A percentile compares a stretch with the other conserved stretches of the same genome.
These are phyloP conservation scores for Lizanozyma gosingica DNA, from an alignment of 1,139 yeast species.

Conservation along the genomic window DNA sequence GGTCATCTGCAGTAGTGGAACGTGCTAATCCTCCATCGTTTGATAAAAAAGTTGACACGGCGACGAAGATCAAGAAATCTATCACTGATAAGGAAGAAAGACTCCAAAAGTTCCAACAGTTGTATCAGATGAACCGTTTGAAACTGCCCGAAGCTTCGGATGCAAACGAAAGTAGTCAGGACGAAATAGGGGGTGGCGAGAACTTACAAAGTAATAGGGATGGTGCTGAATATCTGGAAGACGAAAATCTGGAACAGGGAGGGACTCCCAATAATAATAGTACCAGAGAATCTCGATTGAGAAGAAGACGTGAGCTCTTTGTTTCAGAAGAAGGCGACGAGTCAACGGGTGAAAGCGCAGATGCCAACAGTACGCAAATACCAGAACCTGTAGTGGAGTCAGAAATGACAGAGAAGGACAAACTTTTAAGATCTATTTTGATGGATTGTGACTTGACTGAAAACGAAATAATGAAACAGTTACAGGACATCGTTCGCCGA, in stretches of 20 bases:
- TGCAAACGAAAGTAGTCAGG: slow-evolving; percentile 1
- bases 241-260: neutral
- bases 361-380: neutral
- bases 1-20: slow-evolving; percentile 36
- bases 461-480: slow-evolving; percentile 9
- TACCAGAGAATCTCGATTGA: too few species aligned
- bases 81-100: slow-evolving; percentile 24
- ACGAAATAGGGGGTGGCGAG: too few species aligned
- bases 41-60: slow-evolving; percentile 35
- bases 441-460: slow-evolving; percentile 18
- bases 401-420: slow-evolving; percentile 7
- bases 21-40: slow-evolving; percentile 79
- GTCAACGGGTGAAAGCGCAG: neutral
- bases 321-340: neutral
- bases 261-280: neutral
- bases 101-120: slow-evolving; percentile 15
- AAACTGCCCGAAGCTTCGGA: slow-evolving; percentile 4
- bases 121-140: neutral
- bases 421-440: slow-evolving; percentile 13
- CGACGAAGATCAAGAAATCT: slow-evolving; percentile 15
- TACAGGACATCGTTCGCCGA: slow-evolving; percentile 8
- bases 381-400: neutral
- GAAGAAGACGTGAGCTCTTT: too few species aligned
- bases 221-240: slow-evolving; percentile 1
- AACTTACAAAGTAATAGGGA: slow-evolving; percentile 2